Percentiles rank a stretch among this genome's conserved stretches.
Evolutionary conservation across 345 rosid species (phyloP).

Genomic region (Jatropha curcas): DNA sequence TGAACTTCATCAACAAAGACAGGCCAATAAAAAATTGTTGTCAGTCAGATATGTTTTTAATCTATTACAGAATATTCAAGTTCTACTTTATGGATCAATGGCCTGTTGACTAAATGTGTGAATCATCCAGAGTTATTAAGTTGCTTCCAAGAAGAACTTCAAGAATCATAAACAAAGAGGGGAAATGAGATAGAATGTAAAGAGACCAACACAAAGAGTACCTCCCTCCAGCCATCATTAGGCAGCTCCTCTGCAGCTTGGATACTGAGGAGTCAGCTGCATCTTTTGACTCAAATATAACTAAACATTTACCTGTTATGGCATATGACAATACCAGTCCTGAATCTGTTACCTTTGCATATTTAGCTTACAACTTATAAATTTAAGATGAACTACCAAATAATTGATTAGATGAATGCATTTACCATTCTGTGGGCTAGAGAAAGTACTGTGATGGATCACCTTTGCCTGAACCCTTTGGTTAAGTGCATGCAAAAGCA

Average conservation of each 20-base stretch:
- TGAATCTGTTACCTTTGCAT: too few relatives aligned
- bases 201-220: slow-evolving; percentile 10
- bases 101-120: not conserved
- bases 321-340: slow-evolving; percentile 9
- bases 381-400: not conserved
- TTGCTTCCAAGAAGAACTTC: not conserved
- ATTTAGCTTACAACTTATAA: too few relatives aligned
- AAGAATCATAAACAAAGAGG: not conserved
- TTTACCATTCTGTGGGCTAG: slow-evolving; percentile 48
- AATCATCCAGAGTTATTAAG: not conserved
- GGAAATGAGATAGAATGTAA: not conserved
- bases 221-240: slow-evolving; percentile 45
- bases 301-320: slow-evolving; percentile 58
- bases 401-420: slow-evolving; percentile 1
- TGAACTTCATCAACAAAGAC: not conserved
- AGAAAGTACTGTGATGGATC: slow-evolving; percentile 36
- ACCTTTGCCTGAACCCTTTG: slow-evolving; percentile 52
- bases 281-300: slow-evolving; percentile 48
- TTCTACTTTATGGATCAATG: not conserved
- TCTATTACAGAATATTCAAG: not conserved
- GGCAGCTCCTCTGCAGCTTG: slow-evolving; percentile 37
- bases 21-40: too few relatives aligned
- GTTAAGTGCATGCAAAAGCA: slow-evolving; percentile 48
- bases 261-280: slow-evolving; percentile 43
- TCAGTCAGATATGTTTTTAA: not conserved